Evolutionary conservation across 2,329 filamentous ascomycete species (phyloP).

Genomic region (Aspergillus flavus): DNA sequence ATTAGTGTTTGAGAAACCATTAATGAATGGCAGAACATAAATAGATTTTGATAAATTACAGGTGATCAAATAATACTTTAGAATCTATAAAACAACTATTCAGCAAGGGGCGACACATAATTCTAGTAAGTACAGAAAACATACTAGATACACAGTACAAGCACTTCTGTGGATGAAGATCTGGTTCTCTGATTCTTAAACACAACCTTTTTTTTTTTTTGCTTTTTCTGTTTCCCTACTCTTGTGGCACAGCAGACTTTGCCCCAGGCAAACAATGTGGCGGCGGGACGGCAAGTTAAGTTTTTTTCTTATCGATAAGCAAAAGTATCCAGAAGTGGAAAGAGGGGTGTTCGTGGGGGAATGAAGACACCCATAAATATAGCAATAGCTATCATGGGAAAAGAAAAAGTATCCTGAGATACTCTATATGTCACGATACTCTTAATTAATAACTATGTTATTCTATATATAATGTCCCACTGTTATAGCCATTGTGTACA

Average conservation of each 20-base stretch:
- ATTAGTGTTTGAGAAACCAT: background rate
- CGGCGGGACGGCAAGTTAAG: background rate
- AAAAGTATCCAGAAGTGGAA: background rate
- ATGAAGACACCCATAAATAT: background rate
- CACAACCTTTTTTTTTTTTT: slow-evolving; percentile 1
- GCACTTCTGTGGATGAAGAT: background rate
- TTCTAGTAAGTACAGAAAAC: background rate
- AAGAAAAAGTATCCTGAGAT: background rate
- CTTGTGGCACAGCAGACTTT: background rate
- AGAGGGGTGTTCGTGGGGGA: background rate
- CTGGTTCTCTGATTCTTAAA: background rate
- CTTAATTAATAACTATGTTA: background rate
- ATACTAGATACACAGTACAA: background rate
- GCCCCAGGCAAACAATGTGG: slow-evolving; percentile 8
- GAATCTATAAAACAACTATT: background rate
- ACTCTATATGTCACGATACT: background rate
- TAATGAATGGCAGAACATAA: background rate
- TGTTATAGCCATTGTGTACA: background rate
- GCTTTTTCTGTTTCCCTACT: background rate
- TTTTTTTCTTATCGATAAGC: slow-evolving; percentile 16
- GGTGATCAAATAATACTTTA: background rate
- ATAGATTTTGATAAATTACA: background rate
- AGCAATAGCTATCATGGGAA: background rate
- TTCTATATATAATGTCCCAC: background rate
- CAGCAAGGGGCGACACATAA: no score